Conservation (phyloP, 2,329 filamentous ascomycete species). For the Colletotrichum spinosum region DNA sequence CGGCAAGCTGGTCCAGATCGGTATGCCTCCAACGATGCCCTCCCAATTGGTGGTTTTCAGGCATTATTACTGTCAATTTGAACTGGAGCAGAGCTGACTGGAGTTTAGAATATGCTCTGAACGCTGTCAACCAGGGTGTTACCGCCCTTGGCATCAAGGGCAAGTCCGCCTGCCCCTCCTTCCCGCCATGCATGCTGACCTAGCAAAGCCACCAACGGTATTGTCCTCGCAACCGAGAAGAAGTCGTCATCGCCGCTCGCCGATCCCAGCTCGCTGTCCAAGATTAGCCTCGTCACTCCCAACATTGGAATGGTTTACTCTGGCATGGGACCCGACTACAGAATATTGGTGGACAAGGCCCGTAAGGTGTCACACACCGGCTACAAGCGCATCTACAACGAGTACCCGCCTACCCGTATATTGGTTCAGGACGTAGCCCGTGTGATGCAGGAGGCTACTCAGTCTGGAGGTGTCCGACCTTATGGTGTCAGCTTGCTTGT, state of each 20-base stretch:
- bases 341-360: conserved; percentile 96
- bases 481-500: conserved; percentile 97
- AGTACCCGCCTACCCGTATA: conserved; percentile 99
- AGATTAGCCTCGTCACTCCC: conserved; percentile 97
- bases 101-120: conserved; percentile 91
- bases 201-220: conserved; percentile 89
- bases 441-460: conserved; percentile 98
- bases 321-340: conserved; percentile 98
- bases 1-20: conserved; percentile 99
- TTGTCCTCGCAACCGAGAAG: conserved; percentile 99
- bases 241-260: conserved; percentile 98
- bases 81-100: conserved; percentile 27
- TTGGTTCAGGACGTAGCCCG: conserved; percentile 97
- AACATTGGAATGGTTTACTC: conserved; percentile 99
- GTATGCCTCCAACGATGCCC: conserved; percentile 51
- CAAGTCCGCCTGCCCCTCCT: conserved; percentile 51
- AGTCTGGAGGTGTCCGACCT: conserved; percentile 95
- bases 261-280: conserved; percentile 93
- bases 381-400: conserved; percentile 99
- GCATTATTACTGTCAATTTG: neutral
- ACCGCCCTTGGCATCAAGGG: conserved; percentile 99
- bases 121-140: conserved; percentile 98
- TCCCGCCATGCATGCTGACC: conserved; percentile 39
- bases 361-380: conserved; percentile 97
- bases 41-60: conserved; percentile 6